phyloP scores from a whole-genome alignment of 2,329 filamentous ascomycete species.

The Talaromyces marneffei region DNA sequence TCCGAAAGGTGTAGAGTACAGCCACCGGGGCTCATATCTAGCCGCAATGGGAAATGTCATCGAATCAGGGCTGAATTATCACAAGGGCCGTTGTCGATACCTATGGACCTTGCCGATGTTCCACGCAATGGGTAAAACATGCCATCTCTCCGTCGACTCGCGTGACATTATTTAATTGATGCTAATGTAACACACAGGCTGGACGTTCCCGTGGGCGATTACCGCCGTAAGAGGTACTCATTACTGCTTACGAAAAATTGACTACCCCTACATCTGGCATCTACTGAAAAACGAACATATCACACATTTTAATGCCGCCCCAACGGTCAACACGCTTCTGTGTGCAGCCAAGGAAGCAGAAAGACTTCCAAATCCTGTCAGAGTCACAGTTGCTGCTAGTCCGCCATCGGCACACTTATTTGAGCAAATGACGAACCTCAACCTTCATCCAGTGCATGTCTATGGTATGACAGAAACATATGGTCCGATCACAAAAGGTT shows the following conservation, averaged over 20 bases:
- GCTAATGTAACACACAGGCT: constrained; percentile 39
- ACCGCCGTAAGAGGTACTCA: constrained; percentile 91
- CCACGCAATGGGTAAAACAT: constrained; percentile 51
- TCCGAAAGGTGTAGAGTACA: constrained; percentile 91
- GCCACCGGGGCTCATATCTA: constrained; percentile 80
- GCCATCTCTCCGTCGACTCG: constrained; percentile 35
- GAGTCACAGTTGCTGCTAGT: constrained; percentile 86
- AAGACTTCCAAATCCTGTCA: constrained; percentile 62
- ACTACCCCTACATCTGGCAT: constrained; percentile 88
- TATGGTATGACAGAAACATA: constrained; percentile 89
- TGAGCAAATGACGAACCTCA: constrained; percentile 82
- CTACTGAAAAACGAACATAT: constrained; percentile 79
- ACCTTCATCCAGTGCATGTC: constrained; percentile 85
- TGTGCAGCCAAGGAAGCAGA: constrained; percentile 73
- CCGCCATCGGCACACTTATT: constrained; percentile 88
- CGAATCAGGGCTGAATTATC: constrained; percentile 75
- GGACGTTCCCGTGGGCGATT: constrained; percentile 91
- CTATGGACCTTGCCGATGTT: constrained; percentile 92
- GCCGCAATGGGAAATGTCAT: constrained; percentile 79
- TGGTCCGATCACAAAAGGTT: constrained; percentile 91
- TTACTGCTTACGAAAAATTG: constrained; percentile 88
- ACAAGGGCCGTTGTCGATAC: constrained; percentile 67
- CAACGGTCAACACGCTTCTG: constrained; percentile 90
- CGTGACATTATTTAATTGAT: no score
- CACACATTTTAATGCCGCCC: constrained; percentile 93